A percentile compares a stretch with the other conserved stretches of the same genome.
Conservation (phyloP, 352 stramenopile genomes). For the Lagenidium giganteum region DNA sequence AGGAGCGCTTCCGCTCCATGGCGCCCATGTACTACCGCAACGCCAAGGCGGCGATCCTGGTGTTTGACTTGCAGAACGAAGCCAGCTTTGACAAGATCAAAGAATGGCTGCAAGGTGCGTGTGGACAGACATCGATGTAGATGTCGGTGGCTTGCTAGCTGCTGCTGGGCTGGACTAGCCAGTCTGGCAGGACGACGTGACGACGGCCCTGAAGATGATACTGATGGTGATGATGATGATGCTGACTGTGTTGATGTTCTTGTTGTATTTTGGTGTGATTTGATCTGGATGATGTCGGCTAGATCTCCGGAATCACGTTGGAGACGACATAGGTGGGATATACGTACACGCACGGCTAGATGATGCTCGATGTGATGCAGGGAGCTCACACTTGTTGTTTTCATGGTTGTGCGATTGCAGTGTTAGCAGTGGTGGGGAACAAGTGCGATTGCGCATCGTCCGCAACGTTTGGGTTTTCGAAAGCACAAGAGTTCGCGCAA, state of each 20-base stretch:
- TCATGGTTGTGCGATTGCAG: constrained; percentile 12
- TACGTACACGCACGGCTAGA: too few species aligned
- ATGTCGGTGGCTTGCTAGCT: background rate
- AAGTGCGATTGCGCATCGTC: constrained; percentile 65
- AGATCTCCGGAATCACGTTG: constrained; percentile 79
- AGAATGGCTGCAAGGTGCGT: constrained; percentile 74
- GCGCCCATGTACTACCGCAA: constrained; percentile 90
- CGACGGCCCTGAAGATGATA: too few species aligned
- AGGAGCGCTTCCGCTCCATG: constrained; percentile 84
- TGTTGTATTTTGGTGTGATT: constrained; percentile 1
- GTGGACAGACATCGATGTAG: too few species aligned
- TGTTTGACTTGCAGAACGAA: constrained; percentile 78
- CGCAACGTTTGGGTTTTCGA: constrained; percentile 67
- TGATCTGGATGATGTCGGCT: background rate
- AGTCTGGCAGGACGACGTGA: too few species aligned
- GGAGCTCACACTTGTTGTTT: background rate
- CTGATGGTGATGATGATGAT: background rate
- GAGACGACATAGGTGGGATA: constrained; percentile 59
- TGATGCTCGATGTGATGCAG: too few species aligned
- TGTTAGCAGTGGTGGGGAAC: constrained; percentile 80
- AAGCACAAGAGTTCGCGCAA: constrained; percentile 66
- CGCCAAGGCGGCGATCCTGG: constrained; percentile 81
- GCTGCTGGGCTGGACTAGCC: background rate
- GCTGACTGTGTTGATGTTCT: background rate
- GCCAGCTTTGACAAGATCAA: constrained; percentile 84